Evolutionary conservation across 2,329 filamentous ascomycete genomes (phyloP).

Genomic region (Apiospora arundinis): DNA sequence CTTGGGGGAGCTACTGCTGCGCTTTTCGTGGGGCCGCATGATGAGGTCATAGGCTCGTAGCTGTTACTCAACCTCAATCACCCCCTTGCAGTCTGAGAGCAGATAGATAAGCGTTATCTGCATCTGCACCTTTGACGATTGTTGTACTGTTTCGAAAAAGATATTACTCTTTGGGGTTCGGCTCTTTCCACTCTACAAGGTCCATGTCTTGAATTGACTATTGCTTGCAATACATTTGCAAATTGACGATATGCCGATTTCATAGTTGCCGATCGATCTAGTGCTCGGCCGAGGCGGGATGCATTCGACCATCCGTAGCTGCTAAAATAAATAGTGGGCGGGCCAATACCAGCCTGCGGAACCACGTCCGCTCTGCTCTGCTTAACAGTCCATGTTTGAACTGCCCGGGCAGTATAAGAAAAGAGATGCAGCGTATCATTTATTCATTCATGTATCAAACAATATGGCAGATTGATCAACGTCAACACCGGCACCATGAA

Average conservation of each 20-base stretch:
- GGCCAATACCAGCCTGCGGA: neutral
- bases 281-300: neutral
- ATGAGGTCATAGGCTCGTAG: constrained; percentile 19
- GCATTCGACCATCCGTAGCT: neutral
- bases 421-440: no score
- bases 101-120: neutral
- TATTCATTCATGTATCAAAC: no score
- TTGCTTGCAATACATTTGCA: neutral
- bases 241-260: neutral
- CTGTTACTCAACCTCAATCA: neutral
- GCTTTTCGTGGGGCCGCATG: constrained; percentile 14
- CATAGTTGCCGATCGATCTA: neutral
- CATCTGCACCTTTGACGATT: no score
- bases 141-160: neutral
- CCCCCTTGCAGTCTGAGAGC: neutral
- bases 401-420: no score
- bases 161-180: neutral
- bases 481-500: no score
- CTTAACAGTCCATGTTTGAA: no score
- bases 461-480: no score
- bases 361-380: neutral
- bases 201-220: neutral
- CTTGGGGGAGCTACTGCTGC: constrained; percentile 4
- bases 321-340: neutral
- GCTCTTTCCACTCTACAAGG: neutral